phyloP scores from a whole-genome alignment of 2,329 filamentous ascomycete genomes.

The Dissoconium aciculare region DNA sequence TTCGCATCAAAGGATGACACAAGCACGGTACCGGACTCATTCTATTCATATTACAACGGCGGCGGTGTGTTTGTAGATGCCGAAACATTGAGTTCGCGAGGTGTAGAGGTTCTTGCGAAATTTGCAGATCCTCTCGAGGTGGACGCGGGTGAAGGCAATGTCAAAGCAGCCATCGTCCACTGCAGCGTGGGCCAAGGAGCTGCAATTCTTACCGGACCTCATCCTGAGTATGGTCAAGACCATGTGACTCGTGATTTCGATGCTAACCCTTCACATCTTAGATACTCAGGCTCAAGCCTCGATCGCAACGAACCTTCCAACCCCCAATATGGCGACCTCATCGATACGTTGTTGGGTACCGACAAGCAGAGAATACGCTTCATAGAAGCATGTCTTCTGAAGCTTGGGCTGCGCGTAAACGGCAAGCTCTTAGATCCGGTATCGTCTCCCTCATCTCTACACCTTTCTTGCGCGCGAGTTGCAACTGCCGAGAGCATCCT shows the following conservation, averaged over 20 bases:
- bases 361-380: conserved; percentile 60
- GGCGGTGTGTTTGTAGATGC: conserved; percentile 86
- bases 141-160: conserved; percentile 49
- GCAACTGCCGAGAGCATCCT: conserved; percentile 50
- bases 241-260: not conserved
- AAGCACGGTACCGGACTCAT: conserved; percentile 24
- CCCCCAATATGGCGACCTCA: conserved; percentile 54
- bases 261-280: conserved; percentile 47
- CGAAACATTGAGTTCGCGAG: conserved; percentile 42
- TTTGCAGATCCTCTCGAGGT: conserved; percentile 64
- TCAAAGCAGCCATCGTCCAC: conserved; percentile 66
- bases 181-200: conserved; percentile 69
- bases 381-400: conserved; percentile 61
- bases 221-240: conserved; percentile 59
- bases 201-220: conserved; percentile 68
- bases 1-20: conserved; percentile 32
- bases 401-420: conserved; percentile 68
- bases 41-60: conserved; percentile 81
- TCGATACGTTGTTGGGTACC: conserved; percentile 51
- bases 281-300: conserved; percentile 53
- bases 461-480: conserved; percentile 63
- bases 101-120: conserved; percentile 67
- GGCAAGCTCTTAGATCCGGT: conserved; percentile 51
- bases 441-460: conserved; percentile 66
- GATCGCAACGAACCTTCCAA: conserved; percentile 45